These are phyloP conservation scores for Carex kokanica DNA, from an alignment of 176 grass and related monocot species.

Conservation along the genomic window DNA sequence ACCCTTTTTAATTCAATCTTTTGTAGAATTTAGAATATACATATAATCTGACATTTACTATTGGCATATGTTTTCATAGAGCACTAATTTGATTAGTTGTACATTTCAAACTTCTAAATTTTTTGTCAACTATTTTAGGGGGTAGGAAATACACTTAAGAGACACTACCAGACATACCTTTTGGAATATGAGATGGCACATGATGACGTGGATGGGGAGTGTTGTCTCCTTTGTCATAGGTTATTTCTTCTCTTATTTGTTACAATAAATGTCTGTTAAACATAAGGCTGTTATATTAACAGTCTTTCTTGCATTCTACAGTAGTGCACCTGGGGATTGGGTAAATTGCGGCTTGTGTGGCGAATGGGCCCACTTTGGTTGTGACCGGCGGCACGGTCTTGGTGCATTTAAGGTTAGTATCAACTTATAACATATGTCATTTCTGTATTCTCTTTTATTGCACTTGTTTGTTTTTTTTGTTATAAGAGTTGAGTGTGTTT, in stretches of 20 bases:
- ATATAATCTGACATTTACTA: background rate
- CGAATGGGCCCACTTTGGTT: slow-evolving; percentile 99
- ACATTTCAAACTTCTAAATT: background rate
- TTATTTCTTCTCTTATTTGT: slow-evolving; percentile 31
- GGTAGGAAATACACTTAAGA: slow-evolving; percentile 90
- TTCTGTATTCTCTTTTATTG: background rate
- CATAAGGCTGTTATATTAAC: slow-evolving; percentile 26
- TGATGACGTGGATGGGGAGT: slow-evolving; percentile 97
- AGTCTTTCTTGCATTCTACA: slow-evolving; percentile 36
- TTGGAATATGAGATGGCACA: slow-evolving; percentile 95
- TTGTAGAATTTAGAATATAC: background rate
- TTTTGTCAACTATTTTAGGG: slow-evolving; percentile 48
- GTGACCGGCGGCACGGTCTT: slow-evolving; percentile 81
- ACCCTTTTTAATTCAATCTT: slow-evolving; percentile 18
- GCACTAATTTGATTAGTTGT: background rate
- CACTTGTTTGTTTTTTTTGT: background rate
- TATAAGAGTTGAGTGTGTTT: background rate
- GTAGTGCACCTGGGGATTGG: slow-evolving; percentile 98
- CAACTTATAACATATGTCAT: background rate
- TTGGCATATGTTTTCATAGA: background rate
- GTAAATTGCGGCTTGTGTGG: slow-evolving; percentile 93
- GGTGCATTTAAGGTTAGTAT: slow-evolving; percentile 82
- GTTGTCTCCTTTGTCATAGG: slow-evolving; percentile 97
- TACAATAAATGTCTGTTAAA: slow-evolving; percentile 7
- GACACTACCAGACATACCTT: slow-evolving; percentile 95